Base-by-base conservation (phyloP, 2,329 filamentous ascomycete species). In the Beauveria medogensis region DNA sequence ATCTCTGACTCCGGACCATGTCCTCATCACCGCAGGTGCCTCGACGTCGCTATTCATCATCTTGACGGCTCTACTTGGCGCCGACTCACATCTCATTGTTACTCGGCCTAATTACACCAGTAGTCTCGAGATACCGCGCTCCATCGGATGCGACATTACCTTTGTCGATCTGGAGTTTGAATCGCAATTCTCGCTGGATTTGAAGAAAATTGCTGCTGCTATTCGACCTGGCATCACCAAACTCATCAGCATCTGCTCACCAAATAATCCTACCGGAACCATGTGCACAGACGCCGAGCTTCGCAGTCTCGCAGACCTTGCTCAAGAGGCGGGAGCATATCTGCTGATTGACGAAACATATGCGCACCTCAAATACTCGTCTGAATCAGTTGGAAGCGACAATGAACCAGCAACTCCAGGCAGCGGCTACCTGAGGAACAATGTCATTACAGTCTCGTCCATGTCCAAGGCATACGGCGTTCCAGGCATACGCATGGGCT, bases 271-370 rank as follows among this genome's bases (percentile, higher is more conserved):
- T 5, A 65, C 65, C 2, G 66, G 67, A 0, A 63, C 65, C 20
- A 52, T 62, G 34, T 60, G 61, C 16, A 56, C 50, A 6, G 59
- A 48, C 0, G 24, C 40, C 2, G 58, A 65, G 3, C 55, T 63
- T 20, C 2, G 20, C 3, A 48, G 26, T 10, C 55, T 63, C 5
- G 62, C 64, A 0, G 61, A 61, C 5, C 57, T 67, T n/a, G 64
- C 66, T 18, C 60, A 65, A 46, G 18, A 62, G 6, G 61, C 62
- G 0, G 56, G 61, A 0, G 55, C 55, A 16, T 34, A 64, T 12
- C 57, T 67, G 1, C 61, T 67, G n/a, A 62, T 68, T 1, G 66
- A 68, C 24, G 66, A 68, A 62, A 68, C 67, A 5, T 68, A 68
- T 41, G 43, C 59, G 6, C 64, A 67, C 40, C 52, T 68, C 41